Evolutionary conservation across 2,329 filamentous ascomycete species (phyloP).

Genomic region (Fusarium virguliforme): DNA sequence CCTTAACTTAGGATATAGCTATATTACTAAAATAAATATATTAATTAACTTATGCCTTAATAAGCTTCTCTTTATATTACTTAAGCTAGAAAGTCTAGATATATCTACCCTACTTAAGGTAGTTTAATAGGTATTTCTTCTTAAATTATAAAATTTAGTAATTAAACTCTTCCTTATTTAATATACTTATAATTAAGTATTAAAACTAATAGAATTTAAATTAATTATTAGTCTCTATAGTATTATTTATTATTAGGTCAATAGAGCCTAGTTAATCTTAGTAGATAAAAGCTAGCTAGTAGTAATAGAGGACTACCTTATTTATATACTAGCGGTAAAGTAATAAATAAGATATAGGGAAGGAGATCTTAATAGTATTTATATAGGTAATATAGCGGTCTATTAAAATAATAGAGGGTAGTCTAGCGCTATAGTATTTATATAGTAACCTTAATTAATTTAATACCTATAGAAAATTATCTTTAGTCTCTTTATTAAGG

Average conservation of each 20-base stretch:
- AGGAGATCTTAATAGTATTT: not conserved
- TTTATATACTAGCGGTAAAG: not conserved
- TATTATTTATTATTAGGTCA: too few species aligned
- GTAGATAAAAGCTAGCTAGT: conserved; percentile 24
- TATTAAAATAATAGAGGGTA: conserved; percentile 17
- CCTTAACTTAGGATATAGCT: too few species aligned
- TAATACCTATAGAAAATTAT: conserved; percentile 39
- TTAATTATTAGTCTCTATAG: too few species aligned
- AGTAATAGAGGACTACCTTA: conserved; percentile 18
- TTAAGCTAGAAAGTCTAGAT: conserved; percentile 42
- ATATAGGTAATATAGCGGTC: not conserved
- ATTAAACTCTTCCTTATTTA: conserved; percentile 34
- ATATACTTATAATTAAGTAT: conserved; percentile 44
- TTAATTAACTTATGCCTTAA: conserved; percentile 44
- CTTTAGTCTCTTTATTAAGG: conserved; percentile 30
- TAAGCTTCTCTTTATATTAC: conserved; percentile 44
- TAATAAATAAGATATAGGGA: not conserved
- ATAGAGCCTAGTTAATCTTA: too few species aligned
- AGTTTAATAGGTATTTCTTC: conserved; percentile 30
- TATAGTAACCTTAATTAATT: conserved; percentile 32
- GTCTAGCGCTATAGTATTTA: conserved; percentile 2
- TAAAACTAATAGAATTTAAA: conserved; percentile 43
- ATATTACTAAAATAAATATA: conserved; percentile 43
- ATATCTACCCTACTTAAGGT: conserved; percentile 42
- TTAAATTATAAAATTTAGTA: conserved; percentile 37